Percentiles rank a stretch among this genome's conserved stretches.
These are phyloP conservation scores for Cucurbita moschata DNA, from an alignment of 306 rosid genomes.

Conservation along the genomic window DNA sequence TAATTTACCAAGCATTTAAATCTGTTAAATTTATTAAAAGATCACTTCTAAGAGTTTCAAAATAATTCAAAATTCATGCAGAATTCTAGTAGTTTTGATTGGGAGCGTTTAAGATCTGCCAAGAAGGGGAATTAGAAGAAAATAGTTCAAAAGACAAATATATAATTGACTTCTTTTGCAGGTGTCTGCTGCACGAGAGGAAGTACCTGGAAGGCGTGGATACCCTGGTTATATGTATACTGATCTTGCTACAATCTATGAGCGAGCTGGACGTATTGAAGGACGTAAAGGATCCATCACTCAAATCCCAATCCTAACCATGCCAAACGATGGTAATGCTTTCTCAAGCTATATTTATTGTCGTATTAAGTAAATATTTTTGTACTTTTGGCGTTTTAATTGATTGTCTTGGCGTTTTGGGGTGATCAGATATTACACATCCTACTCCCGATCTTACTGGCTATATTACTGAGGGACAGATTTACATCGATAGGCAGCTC, in stretches of 20 bases:
- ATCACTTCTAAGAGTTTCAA: not conserved
- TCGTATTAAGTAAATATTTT: slow-evolving; percentile 10
- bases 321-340: slow-evolving; percentile 90
- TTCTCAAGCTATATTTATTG: not conserved
- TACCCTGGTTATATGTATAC: slow-evolving; percentile 99
- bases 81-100: not conserved
- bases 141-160: not conserved
- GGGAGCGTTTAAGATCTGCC: not conserved
- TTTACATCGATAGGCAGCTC: slow-evolving; percentile 91
- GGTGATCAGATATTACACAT: slow-evolving; percentile 76
- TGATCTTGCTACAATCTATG: slow-evolving; percentile 97
- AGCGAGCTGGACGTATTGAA: slow-evolving; percentile 98
- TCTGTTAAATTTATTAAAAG: not conserved
- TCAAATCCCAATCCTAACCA: slow-evolving; percentile 92
- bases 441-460: slow-evolving; percentile 99
- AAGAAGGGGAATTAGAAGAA: not conserved
- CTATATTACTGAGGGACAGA: slow-evolving; percentile 98
- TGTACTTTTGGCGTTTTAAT: not conserved
- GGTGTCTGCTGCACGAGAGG: slow-evolving; percentile 99
- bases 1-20: not conserved
- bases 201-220: slow-evolving; percentile 99
- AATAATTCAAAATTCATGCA: not conserved
- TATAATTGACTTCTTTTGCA: slow-evolving; percentile 15
- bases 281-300: slow-evolving; percentile 98
- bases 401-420: not conserved